Conservation (phyloP, 2,329 filamentous ascomycete genomes). For the Teratosphaeria pseudoeucalypti region DNA sequence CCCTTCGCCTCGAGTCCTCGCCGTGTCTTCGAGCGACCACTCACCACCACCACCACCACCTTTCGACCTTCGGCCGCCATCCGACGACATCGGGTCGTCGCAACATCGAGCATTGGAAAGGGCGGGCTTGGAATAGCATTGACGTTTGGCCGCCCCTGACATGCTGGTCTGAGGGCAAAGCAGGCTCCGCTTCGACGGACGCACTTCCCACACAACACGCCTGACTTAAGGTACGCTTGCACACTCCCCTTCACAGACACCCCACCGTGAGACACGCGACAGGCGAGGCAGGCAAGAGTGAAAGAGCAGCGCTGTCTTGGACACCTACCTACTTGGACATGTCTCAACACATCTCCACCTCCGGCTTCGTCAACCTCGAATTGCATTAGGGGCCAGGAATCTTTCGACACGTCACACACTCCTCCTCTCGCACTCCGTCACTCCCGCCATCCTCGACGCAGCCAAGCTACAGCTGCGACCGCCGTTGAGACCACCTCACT, state of each 20-base stretch:
- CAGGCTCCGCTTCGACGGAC: background rate
- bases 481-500: conserved; percentile 9
- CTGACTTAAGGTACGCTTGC: background rate
- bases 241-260: background rate
- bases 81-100: background rate
- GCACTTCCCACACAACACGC: background rate
- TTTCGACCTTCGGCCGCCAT: background rate
- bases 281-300: background rate
- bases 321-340: background rate
- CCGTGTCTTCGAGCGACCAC: background rate
- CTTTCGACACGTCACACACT: background rate
- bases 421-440: background rate
- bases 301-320: background rate
- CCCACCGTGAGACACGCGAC: background rate
- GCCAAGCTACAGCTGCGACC: background rate
- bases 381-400: background rate
- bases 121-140: background rate
- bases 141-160: background rate
- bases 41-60: background rate
- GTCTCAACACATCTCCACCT: background rate
- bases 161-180: background rate
- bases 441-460: background rate
- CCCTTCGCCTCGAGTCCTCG: background rate
- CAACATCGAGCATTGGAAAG: background rate
- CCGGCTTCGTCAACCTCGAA: background rate